phyloP scores from a whole-genome alignment of 257 asterid species.

The Gentiana dahurica region DNA sequence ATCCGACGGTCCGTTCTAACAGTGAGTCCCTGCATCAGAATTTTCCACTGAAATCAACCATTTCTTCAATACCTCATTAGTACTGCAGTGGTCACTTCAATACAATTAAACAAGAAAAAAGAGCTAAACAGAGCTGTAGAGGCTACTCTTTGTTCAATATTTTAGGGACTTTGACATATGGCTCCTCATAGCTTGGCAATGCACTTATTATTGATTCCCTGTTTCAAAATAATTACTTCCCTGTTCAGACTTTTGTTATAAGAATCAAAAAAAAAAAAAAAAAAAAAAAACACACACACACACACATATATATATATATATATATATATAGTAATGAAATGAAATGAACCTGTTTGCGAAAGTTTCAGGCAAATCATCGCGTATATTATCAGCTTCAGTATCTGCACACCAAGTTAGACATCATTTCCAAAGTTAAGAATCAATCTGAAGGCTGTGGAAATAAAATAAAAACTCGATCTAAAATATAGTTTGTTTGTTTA shows the following conservation, averaged over 20 bases:
- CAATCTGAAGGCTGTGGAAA: too few species aligned
- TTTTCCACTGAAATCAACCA: too few species aligned
- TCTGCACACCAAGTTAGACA: constrained; percentile 21
- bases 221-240: background rate
- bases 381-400: constrained; percentile 52
- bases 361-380: constrained; percentile 39
- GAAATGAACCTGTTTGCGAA: constrained; percentile 43
- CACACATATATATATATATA: too few species aligned
- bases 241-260: background rate
- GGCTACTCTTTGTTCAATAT: constrained; percentile 59
- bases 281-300: too few species aligned
- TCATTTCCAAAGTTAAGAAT: background rate
- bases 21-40: too few species aligned
- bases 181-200: constrained; percentile 57
- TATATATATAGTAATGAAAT: constrained; percentile 20
- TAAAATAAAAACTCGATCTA: too few species aligned
- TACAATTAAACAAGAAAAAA: too few species aligned
- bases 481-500: too few species aligned
- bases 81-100: too few species aligned
- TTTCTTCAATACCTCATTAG: too few species aligned
- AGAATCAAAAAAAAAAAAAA: background rate
- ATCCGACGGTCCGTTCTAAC: too few species aligned
- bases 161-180: constrained; percentile 81
- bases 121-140: background rate
- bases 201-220: constrained; percentile 67